Base-by-base conservation (phyloP, 2,329 filamentous ascomycete genomes). In the Clonostachys rosea region DNA sequence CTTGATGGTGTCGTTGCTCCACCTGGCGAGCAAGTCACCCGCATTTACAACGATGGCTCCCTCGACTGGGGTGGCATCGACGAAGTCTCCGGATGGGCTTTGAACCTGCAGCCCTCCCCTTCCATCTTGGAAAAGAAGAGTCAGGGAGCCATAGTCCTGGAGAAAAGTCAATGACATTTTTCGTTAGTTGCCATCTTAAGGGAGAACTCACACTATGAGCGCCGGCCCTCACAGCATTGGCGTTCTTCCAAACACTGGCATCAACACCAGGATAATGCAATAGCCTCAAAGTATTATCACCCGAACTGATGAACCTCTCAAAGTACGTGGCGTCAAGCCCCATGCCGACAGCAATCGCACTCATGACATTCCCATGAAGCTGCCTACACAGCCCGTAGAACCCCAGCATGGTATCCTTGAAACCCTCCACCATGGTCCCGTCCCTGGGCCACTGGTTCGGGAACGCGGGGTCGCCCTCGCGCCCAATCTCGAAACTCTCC, bases 1-100 rank as follows among this genome's bases (percentile, higher is more conserved):
- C 70, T 87, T 91, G 69, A 96, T 95, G 5, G 81, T 87, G 59
- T 95, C 89, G 60, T 96, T 96, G 53, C 87, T 89, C 91, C 91
- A 96, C 45, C 91, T 75, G 2, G 89, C 86, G 44, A 96, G 71
- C 55, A 96, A 63, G 61, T 96, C 91, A 2, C 91, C 91, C 0
- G 91, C 91, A 59, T 96, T 96, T 53, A 96, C 80, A 11, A 96
- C 89, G 37, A 94, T 86, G 0, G 89, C 91, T 47, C 83, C 84
- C 35, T 83, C 74, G 50, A 95, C 91, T 0, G 91, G 91, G 7
- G 81, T 89, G 2, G 89, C 91, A 59, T 96, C 82, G 37, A 96
- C 83, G 58, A 91, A 96, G 0, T 76, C 81, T 2, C 88, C 89
- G 37, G 79, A 84, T 0, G 90, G 89, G 43, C 83, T 86, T 57